Conservation (phyloP, 768 basidiomycete genomes). For the Pluteus cervinus region DNA sequence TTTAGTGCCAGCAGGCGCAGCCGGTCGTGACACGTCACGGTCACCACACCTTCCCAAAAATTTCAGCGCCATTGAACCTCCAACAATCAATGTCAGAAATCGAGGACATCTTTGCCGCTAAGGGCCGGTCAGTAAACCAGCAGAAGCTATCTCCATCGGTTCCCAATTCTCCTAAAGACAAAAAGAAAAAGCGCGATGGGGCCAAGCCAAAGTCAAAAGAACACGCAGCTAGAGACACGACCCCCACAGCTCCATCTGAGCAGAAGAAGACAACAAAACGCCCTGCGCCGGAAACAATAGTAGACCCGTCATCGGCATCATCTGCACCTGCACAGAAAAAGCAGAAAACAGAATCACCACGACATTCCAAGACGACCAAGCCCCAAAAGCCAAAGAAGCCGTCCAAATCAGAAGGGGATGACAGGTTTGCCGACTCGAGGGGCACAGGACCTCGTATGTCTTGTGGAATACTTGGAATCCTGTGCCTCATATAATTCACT, state of each 20-base stretch:
- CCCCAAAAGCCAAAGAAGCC: constrained; percentile 13
- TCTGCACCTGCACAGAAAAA: constrained; percentile 32
- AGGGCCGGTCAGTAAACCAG: constrained; percentile 26
- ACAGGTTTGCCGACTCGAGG: constrained; percentile 66
- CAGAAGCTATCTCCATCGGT: constrained; percentile 22
- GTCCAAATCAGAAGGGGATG: constrained; percentile 17
- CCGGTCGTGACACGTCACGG: too few relatives aligned
- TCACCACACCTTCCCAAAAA: too few relatives aligned
- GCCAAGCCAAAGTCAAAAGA: too few relatives aligned
- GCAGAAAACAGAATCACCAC: constrained; percentile 27
- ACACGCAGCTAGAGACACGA: constrained; percentile 11
- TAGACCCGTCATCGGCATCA: constrained; percentile 50
- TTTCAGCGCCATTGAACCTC: constrained; percentile 10
- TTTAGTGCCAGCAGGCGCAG: too few relatives aligned
- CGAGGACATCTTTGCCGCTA: constrained; percentile 75
- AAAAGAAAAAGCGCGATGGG: constrained; percentile 41
- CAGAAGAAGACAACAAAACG: constrained; percentile 26
- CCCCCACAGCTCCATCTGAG: neutral
- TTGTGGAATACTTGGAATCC: too few relatives aligned
- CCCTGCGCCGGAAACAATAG: constrained; percentile 51
- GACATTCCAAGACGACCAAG: constrained; percentile 8
- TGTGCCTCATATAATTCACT: constrained; percentile 4
- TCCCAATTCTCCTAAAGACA: constrained; percentile 29
- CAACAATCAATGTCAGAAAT: constrained; percentile 58
- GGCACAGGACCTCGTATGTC: constrained; percentile 64